Evolutionary conservation across 768 basidiomycete genomes (phyloP).

Genomic region (Collybia sp.): DNA sequence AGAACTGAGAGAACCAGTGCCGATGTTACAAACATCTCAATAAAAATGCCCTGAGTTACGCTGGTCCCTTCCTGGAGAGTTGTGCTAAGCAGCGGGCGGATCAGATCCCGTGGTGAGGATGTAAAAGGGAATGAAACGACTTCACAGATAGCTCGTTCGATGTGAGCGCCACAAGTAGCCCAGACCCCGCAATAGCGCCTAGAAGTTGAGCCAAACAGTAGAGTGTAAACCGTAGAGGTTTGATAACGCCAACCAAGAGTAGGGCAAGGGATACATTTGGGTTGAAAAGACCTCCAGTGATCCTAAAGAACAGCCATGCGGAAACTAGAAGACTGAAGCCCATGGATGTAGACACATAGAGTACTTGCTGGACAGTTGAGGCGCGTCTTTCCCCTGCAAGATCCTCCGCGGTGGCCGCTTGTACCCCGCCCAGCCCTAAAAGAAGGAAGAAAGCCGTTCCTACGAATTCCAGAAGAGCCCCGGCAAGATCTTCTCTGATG

Average conservation of each 20-base stretch:
- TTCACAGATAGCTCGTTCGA: constrained; percentile 51
- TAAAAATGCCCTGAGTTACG: constrained; percentile 57
- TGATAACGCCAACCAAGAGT: constrained; percentile 49
- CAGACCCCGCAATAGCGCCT: constrained; percentile 58
- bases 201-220: constrained; percentile 58
- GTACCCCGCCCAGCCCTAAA: constrained; percentile 62
- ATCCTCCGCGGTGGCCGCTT: constrained; percentile 43
- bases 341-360: constrained; percentile 58
- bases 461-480: constrained; percentile 53
- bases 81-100: constrained; percentile 33
- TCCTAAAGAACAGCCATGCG: constrained; percentile 64
- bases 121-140: constrained; percentile 29
- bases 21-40: constrained; percentile 68
- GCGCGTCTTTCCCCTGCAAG: constrained; percentile 14
- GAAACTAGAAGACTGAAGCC: constrained; percentile 59
- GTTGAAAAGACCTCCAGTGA: constrained; percentile 63
- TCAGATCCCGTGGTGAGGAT: constrained; percentile 1
- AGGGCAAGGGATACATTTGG: constrained; percentile 59
- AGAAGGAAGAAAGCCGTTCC: constrained; percentile 61
- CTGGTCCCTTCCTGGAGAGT: constrained; percentile 41
- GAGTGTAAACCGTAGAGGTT: constrained; percentile 51
- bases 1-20: constrained; percentile 58
- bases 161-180: constrained; percentile 48
- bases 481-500: constrained; percentile 35
- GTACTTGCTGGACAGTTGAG: constrained; percentile 33